Evolutionary conservation across 2,329 filamentous ascomycete genomes (phyloP), one percentile per base, ranked within the genome.

Genomic region (Ambrosiella cleistominuta): DNA sequence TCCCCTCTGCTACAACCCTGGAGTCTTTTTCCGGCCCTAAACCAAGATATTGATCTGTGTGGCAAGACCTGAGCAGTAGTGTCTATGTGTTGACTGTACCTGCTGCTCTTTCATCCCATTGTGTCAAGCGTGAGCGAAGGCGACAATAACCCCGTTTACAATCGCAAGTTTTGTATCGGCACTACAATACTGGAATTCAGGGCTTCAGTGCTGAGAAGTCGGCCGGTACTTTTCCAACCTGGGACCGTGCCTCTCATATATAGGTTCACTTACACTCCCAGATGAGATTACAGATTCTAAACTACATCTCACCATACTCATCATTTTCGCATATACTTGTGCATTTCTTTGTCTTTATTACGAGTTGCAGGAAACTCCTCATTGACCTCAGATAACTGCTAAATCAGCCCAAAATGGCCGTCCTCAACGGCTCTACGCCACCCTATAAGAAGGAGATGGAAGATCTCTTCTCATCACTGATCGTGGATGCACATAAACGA

Each of bases 401-500:
- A 27, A 27, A 27, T 27, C 27, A 3, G 27, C 27, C 27, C 27
- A 47, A 39, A 13, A 58, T 58, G 57, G 13, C 50, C 36, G 19
- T 55, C 50, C 27, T 35, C 9, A n/a, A 37, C 9, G 55, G 36
- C 45, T 7, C 19, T n/a, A 17, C 39, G 17, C 39, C 47, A 49
- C 40, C 27, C 13, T 19, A 52, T 40, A 56, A 58, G 49, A 49
- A 50, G 19, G 61, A 62, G 15, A 58, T 61, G 44, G 60, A 62
- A 13, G 45, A 36, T 11, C 60, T 60, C 11, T 62, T 62, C 54
- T 47, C 45, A n/a, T 55, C 50, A 5, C 57, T 62, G n/a, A 45
- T 62, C 11, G 45, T 56, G 35, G 60, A 62, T 27, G 61, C 61
- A 12, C 57, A 61, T 49, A 54, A 58, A 11, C 35, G 15, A 12